Conservation (phyloP, 2,329 filamentous ascomycete species). For the Myriosclerotinia scirpicola region DNA sequence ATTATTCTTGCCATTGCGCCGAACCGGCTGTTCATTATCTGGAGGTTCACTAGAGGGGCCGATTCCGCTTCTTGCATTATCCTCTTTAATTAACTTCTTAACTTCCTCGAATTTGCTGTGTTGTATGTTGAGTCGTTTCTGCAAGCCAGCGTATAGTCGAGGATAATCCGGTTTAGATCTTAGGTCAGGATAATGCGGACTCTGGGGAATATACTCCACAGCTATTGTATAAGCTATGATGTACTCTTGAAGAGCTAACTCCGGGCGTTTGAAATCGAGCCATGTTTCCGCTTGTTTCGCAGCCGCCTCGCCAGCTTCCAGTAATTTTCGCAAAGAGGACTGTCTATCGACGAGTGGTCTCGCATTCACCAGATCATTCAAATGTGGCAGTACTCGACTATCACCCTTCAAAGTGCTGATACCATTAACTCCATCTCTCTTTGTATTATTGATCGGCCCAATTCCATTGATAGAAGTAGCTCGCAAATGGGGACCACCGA, state of each 20-base stretch:
- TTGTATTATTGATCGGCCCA: constrained; percentile 30
- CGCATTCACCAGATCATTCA: constrained; percentile 46
- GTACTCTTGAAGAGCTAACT: constrained; percentile 80
- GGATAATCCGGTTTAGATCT: constrained; percentile 54
- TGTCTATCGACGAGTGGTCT: constrained; percentile 39
- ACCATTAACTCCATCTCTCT: constrained; percentile 24
- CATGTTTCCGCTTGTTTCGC: constrained; percentile 61
- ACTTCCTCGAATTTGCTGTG: constrained; percentile 55
- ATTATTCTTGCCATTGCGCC: constrained; percentile 27
- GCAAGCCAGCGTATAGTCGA: constrained; percentile 51
- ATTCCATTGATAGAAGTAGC: constrained; percentile 33
- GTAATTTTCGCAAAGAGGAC: constrained; percentile 53
- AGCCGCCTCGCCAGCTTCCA: constrained; percentile 53
- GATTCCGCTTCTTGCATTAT: constrained; percentile 63
- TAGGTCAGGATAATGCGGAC: constrained; percentile 70
- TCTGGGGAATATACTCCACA: constrained; percentile 71
- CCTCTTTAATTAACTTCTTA: constrained; percentile 59
- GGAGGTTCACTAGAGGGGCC: constrained; percentile 18
- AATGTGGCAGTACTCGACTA: constrained; percentile 43
- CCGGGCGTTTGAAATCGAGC: constrained; percentile 64
- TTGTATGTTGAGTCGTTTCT: constrained; percentile 51
- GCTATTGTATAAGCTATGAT: constrained; percentile 78
- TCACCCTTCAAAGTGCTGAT: constrained; percentile 29
- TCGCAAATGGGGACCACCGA: constrained; percentile 32
- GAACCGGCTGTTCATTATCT: neutral